Base-by-base conservation (phyloP, 352 stramenopile species). In the Phytophthora melonis region DNA sequence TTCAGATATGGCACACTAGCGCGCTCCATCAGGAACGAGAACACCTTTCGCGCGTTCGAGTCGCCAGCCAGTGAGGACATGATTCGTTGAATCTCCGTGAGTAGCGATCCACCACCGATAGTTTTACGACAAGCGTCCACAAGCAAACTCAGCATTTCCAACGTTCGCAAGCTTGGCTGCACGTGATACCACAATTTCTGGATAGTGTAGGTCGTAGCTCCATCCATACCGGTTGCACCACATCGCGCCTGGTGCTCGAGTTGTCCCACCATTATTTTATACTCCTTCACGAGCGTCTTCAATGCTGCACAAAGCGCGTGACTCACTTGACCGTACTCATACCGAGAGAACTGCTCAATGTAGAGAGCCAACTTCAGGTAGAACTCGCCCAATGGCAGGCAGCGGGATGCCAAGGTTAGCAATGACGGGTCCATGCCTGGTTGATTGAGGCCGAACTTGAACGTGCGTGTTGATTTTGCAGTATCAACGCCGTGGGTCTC, bases 171-270 rank as follows among this genome's bases (percentile, higher is more conserved):
- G 36, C 92, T 96, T 14, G 94, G 93, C 62, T 98, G 94, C 9
- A 98, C 79, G 52, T 97, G 91, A 67, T 97, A 98, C 88, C 96
- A 98, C 21, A 99, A 76, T 61, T 96, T 95, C 49, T 98, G 96
- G 32, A 99, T 86, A 2, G 89, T 97, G 41, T 97, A 89, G 23
- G 65, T 34, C 13, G 43, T 60, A 66, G 54, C 58, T 68, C 66
- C 25, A 55, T 72, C 45, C 30, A 63, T 30, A 59, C 25, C 57
- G 16, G 58, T 32, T 21, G 47, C 47, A 16, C 58, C 10, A 34
- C 56, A 66, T 45, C 89, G 87, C 74, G 90, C 81, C 61, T 92
- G 85, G 36, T 91, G 81, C 72, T 99, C 95, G 7, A 99, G 72
- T 61, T 98, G 92, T 1, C 86, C 87, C 32, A 98, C 87, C 74